phyloP scores from a whole-genome alignment of 1,139 yeast genomes.

The Suhomyces taliae region DNA sequence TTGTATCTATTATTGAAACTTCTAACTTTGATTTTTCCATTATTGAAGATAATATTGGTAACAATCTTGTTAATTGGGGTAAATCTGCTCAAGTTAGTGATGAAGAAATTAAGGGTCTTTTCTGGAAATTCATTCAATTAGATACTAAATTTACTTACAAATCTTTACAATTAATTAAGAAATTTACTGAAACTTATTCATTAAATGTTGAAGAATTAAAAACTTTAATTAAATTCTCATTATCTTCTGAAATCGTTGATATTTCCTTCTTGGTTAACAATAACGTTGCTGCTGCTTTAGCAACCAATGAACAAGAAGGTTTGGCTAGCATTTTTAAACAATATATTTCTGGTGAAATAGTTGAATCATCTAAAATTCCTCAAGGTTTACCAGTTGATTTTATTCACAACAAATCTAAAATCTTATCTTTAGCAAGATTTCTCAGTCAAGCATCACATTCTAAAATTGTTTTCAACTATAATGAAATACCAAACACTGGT shows the following conservation, averaged over 20 bases:
- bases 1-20: slow-evolving; percentile 33
- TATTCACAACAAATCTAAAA: slow-evolving; percentile 39
- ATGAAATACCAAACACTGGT: slow-evolving; percentile 39
- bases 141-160: slow-evolving; percentile 30
- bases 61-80: slow-evolving; percentile 38
- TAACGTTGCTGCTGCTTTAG: slow-evolving; percentile 38
- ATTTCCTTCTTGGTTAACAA: slow-evolving; percentile 46
- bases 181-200: slow-evolving; percentile 31
- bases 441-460: slow-evolving; percentile 29
- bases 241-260: slow-evolving; percentile 43
- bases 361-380: slow-evolving; percentile 11
- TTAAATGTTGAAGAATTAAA: slow-evolving; percentile 31
- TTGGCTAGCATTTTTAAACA: slow-evolving; percentile 31
- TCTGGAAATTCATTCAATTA: slow-evolving; percentile 43
- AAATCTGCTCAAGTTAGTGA: slow-evolving; percentile 28
- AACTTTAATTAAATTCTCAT: slow-evolving; percentile 37
- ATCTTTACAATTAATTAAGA: slow-evolving; percentile 39
- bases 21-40: slow-evolving; percentile 36
- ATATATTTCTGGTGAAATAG: slow-evolving; percentile 40
- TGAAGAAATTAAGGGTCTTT: slow-evolving; percentile 28
- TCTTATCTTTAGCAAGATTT: slow-evolving; percentile 44
- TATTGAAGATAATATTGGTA: slow-evolving; percentile 38
- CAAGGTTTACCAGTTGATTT: slow-evolving; percentile 23
- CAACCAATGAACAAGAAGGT: slow-evolving; percentile 16
- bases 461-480: slow-evolving; percentile 34